phyloP scores from a whole-genome alignment of 495 filamentous ascomycete genomes.

The Annulohypoxylon bovei region DNA sequence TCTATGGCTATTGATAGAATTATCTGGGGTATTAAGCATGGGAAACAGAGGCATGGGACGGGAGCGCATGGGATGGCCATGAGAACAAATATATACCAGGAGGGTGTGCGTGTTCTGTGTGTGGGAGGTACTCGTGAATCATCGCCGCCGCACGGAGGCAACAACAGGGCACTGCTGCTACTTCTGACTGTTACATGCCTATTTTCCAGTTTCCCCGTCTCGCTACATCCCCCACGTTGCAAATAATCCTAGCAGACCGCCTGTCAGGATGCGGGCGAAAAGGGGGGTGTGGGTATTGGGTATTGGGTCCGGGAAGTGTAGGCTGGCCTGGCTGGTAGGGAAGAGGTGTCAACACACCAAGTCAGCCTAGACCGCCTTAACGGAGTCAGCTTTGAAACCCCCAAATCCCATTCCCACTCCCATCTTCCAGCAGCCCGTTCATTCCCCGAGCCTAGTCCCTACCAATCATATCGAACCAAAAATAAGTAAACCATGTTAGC shows the following conservation, averaged over 20 bases:
- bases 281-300: conserved; percentile 35
- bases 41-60: conserved; percentile 38
- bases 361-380: conserved; percentile 45
- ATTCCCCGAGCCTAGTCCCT: conserved; percentile 31
- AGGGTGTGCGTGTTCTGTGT: conserved; percentile 12
- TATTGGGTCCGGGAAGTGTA: conserved; percentile 24
- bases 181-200: conserved; percentile 40
- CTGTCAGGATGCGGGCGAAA: conserved; percentile 46
- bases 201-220: conserved; percentile 42
- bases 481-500: conserved; percentile 5
- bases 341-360: conserved; percentile 34
- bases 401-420: conserved; percentile 18
- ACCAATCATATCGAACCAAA: conserved; percentile 32
- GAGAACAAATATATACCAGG: conserved; percentile 42
- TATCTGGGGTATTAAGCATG: conserved; percentile 35
- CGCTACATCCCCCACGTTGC: conserved; percentile 45
- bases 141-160: conserved; percentile 42
- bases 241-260: conserved; percentile 48
- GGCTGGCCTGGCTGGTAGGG: too few relatives aligned
- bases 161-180: conserved; percentile 19
- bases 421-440: conserved; percentile 6
- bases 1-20: conserved; percentile 38
- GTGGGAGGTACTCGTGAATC: conserved; percentile 42
- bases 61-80: conserved; percentile 41
- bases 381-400: conserved; percentile 40